These are phyloP conservation scores for Magnusiomyces sp. DNA, from an alignment of 1,139 yeast species.

Conservation along the genomic window DNA sequence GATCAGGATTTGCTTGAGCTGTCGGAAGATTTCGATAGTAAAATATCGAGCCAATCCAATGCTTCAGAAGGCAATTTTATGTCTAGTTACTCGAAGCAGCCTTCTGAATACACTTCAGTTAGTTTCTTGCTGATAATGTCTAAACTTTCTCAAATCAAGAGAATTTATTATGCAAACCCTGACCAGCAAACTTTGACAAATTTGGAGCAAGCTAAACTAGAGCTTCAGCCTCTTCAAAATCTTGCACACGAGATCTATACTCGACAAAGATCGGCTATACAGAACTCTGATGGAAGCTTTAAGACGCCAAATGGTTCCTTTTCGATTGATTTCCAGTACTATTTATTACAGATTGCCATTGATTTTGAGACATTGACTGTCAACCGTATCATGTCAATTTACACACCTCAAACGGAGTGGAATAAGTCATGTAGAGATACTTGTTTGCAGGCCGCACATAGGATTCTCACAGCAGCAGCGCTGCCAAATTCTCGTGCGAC, in stretches of 20 bases:
- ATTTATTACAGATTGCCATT: conserved; percentile 9
- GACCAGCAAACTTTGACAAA: conserved; percentile 3
- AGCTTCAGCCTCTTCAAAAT: not conserved
- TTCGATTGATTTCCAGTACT: conserved; percentile 12
- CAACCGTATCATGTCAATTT: conserved; percentile 13
- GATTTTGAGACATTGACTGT: conserved; percentile 13
- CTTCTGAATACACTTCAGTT: not conserved
- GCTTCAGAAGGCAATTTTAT: too few species aligned
- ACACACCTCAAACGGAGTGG: conserved; percentile 12
- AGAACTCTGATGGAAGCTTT: conserved; percentile 5
- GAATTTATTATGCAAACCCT: conserved; percentile 9
- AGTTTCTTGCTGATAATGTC: conserved; percentile 2
- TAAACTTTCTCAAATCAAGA: conserved; percentile 9
- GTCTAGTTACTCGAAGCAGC: not conserved
- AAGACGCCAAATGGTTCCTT: conserved; percentile 6
- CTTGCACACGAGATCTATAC: conserved; percentile 9
- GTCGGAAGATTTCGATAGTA: not conserved
- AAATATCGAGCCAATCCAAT: too few species aligned
- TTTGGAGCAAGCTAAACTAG: not conserved
- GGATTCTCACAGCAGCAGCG: conserved; percentile 8
- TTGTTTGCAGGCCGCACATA: conserved; percentile 10
- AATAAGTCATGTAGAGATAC: conserved; percentile 7
- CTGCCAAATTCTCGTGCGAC: conserved; percentile 4
- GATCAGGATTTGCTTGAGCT: conserved; percentile 14
- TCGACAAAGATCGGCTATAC: not conserved